Base-by-base conservation (phyloP, 1,284 basidiomycete species). In the Athelia psychrophila region DNA sequence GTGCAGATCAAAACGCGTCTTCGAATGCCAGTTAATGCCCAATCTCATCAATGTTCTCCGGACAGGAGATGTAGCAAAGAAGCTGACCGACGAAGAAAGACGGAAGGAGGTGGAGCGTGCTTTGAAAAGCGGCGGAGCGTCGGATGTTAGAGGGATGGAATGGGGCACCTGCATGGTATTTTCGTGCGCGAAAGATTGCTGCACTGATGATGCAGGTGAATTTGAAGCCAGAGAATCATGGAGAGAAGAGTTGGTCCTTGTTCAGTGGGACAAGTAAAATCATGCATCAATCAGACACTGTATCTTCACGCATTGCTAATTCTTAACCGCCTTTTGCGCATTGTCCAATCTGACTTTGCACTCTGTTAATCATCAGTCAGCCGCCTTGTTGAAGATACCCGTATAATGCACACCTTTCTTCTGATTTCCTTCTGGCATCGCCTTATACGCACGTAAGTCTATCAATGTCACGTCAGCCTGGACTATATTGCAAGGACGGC, bases 21-120 rank as follows among this genome's bases (percentile, higher is more conserved):
- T 93, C 66, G 92, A 94, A 63, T 91, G 86, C 59, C 91, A 94
- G 64, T 69, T 93, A 36, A 93, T 93, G 90, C 91, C 91, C 1
- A 91, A 93, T 64, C 69, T 93, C 44, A 90, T 93, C 66, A 91
- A 88, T 53, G 70, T 89, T 6, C 73, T 91, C 27, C 73, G 75
- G 51, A 59, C 59, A 35, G 61, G 62, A 27, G 59, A 61, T 27
- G 56, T 60, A 36, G 56, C 58, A 35, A 67, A 67, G 49, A 73
- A 71, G 53, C 53, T 76, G 59, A 77, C 78, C 6, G 83, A 88
- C 40, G 82, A 81, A 60, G 80, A 84, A 62, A 70, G 84, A 55
- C 71, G 80, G 51, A 76, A 77, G 52, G 76, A 75, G 22, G 71
- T 90, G 9, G 74, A 83, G 60, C 66, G 68, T 42, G 73, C 71